Conservation (phyloP, 2,329 filamentous ascomycete species). For the Exophiala bonariae region DNA sequence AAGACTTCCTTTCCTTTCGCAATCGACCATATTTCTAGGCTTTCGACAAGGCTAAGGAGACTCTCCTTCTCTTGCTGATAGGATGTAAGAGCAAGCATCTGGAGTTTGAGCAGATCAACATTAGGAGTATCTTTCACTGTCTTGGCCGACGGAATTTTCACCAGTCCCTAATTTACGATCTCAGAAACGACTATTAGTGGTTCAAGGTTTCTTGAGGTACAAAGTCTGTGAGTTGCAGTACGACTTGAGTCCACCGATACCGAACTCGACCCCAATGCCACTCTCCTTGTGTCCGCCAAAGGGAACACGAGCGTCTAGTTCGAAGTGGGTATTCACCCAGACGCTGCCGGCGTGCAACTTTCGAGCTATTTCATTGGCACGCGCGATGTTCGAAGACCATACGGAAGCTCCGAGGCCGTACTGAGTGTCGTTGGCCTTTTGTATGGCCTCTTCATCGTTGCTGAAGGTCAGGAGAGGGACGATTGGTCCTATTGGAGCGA, state of each 20-base stretch:
- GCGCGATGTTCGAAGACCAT: slow-evolving; percentile 53
- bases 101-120: no score
- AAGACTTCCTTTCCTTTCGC: no score
- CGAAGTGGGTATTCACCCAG: slow-evolving; percentile 53
- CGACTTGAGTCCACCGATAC: slow-evolving; percentile 2
- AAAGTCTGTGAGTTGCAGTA: slow-evolving; percentile 27
- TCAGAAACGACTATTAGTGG: no score
- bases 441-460: slow-evolving; percentile 60
- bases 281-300: slow-evolving; percentile 31
- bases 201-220: slow-evolving; percentile 18
- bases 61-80: no score
- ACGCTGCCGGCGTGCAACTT: slow-evolving; percentile 58
- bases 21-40: no score
- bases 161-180: no score
- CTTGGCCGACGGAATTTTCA: no score
- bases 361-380: slow-evolving; percentile 53
- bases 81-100: no score
- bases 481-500: slow-evolving; percentile 51
- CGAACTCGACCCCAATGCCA: slow-evolving; percentile 28
- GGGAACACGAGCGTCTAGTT: not conserved
- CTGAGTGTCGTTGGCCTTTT: slow-evolving; percentile 52
- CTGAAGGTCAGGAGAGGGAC: slow-evolving; percentile 62
- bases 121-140: no score
- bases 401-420: slow-evolving; percentile 58
- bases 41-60: no score